These are phyloP conservation scores for Pythium aristosporum DNA, from an alignment of 352 stramenopile species.

Conservation along the genomic window DNA sequence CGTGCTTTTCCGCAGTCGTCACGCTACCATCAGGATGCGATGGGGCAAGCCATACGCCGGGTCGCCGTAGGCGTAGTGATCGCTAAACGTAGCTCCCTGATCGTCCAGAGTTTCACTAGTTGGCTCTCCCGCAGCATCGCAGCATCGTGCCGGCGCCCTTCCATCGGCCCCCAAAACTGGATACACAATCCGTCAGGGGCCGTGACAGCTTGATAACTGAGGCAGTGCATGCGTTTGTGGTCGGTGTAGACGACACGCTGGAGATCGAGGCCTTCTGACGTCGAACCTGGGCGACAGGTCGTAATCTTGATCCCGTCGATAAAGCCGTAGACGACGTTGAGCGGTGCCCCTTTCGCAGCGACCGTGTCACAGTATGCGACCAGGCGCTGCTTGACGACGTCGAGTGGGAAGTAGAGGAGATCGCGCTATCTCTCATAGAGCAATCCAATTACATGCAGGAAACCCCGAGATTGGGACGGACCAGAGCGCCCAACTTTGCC, in stretches of 20 bases:
- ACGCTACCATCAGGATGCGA: no score
- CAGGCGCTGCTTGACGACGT: neutral
- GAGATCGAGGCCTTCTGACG: neutral
- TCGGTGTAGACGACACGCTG: conserved; percentile 5
- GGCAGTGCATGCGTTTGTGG: conserved; percentile 25
- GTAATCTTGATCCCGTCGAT: conserved; percentile 4
- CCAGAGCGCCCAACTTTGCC: no score
- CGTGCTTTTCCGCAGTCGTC: no score
- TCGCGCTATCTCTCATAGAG: neutral
- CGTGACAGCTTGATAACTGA: conserved; percentile 21
- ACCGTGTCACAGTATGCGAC: neutral
- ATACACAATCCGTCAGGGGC: conserved; percentile 23
- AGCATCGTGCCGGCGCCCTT: conserved; percentile 18
- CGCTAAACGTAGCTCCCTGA: no score
- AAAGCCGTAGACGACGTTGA: no score
- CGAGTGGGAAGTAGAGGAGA: neutral
- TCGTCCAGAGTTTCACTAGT: no score
- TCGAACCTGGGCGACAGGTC: conserved; percentile 4
- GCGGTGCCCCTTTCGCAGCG: no score
- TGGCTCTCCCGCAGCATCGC: conserved; percentile 18
- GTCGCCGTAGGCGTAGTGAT: no score
- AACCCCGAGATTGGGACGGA: no score
- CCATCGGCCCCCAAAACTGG: conserved; percentile 20
- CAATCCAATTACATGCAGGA: neutral
- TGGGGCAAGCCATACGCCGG: no score